Conservation (phyloP, 257 asterid genomes). For the Solanum pimpinellifolium region DNA sequence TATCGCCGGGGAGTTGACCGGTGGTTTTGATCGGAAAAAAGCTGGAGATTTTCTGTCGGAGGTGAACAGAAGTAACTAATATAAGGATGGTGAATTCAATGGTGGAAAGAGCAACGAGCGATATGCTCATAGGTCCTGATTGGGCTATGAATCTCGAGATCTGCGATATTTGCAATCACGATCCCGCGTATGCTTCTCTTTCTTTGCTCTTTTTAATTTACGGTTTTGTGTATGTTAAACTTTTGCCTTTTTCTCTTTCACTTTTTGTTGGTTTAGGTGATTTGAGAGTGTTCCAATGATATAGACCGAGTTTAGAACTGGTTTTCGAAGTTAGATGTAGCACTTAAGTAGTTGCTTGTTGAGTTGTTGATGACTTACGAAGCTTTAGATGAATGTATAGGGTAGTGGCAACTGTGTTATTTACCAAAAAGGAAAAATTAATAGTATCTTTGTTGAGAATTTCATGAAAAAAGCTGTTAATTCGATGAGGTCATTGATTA, state of each 20-base stretch:
- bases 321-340: background rate
- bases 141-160: slow-evolving; percentile 99
- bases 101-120: slow-evolving; percentile 98
- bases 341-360: background rate
- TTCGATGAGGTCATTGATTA: background rate
- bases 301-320: background rate
- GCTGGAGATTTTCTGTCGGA: background rate
- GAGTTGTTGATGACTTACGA: background rate
- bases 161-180: slow-evolving; percentile 93
- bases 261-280: background rate
- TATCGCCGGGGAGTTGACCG: slow-evolving; percentile 9
- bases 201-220: background rate
- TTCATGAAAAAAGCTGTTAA: background rate
- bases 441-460: background rate
- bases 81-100: slow-evolving; percentile 66
- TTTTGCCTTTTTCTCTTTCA: background rate
- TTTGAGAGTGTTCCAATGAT: background rate
- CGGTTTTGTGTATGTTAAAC: background rate
- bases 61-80: slow-evolving; percentile 8
- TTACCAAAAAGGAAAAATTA: background rate
- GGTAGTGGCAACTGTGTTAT: background rate
- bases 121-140: slow-evolving; percentile 97
- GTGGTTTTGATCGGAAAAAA: background rate
- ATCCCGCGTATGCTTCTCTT: slow-evolving; percentile 65
- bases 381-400: background rate